Percentiles rank a stretch among this genome's conserved stretches.
phyloP scores from a whole-genome alignment of 1,284 basidiomycete species.

The Filobasidium uniguttulatum region DNA sequence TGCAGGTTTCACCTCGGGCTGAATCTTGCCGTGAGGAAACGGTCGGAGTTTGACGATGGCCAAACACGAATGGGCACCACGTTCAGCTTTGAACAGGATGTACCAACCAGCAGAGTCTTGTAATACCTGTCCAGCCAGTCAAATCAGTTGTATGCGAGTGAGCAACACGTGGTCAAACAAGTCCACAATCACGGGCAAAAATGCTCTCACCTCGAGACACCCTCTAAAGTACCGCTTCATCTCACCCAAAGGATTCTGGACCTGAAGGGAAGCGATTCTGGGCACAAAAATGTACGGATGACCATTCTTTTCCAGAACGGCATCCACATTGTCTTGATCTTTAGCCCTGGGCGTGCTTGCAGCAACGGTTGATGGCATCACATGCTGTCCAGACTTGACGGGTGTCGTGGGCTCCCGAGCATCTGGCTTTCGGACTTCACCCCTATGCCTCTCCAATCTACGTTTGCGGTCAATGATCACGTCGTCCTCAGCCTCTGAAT shows the following conservation, averaged over 20 bases:
- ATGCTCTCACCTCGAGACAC: slow-evolving; percentile 16
- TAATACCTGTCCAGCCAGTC: too few relatives aligned
- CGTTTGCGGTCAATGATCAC: neutral
- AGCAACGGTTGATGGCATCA: neutral
- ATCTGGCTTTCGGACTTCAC: neutral
- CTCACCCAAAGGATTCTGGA: slow-evolving; percentile 11
- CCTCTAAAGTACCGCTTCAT: slow-evolving; percentile 30
- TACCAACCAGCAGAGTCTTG: slow-evolving; percentile 29
- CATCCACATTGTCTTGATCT: neutral
- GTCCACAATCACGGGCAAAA: too few relatives aligned
- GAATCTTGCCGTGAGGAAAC: neutral
- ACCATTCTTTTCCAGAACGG: neutral
- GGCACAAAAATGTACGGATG: neutral
- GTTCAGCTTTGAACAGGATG: slow-evolving; percentile 18
- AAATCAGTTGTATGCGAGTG: neutral
- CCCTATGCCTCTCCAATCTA: neutral
- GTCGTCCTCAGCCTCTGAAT: neutral
- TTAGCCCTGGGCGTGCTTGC: neutral
- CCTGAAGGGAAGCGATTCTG: neutral
- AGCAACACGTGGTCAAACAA: neutral
- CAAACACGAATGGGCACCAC: neutral
- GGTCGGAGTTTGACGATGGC: slow-evolving; percentile 3
- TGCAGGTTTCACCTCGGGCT: neutral
- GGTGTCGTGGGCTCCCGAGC: neutral
- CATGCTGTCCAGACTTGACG: neutral